These are phyloP conservation scores for Dactylorhiza incarnata DNA, from an alignment of 106 monocot genomes.

Conservation along the genomic window DNA sequence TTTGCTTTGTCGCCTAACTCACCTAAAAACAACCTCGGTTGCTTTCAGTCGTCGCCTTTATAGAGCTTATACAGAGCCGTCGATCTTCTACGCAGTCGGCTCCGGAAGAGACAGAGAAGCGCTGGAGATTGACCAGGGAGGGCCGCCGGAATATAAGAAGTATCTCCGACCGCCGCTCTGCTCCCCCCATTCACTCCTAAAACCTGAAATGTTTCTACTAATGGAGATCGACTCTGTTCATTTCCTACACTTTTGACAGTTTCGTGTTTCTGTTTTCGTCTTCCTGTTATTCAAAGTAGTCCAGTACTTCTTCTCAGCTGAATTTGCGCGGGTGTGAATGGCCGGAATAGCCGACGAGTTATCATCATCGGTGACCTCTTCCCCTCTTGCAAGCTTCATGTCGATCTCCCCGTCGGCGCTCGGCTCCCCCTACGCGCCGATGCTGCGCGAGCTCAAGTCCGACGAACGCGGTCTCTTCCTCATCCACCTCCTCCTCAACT, in stretches of 20 bases:
- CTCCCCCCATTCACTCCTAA: not conserved
- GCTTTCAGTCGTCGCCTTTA: not conserved
- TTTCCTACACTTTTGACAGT: not conserved
- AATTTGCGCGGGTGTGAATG: not conserved
- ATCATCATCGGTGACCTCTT: slow-evolving; percentile 17
- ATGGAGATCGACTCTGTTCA: not conserved
- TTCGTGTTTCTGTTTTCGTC: not conserved
- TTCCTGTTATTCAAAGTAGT: not conserved
- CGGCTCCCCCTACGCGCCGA: not conserved
- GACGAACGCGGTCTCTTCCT: slow-evolving; percentile 35
- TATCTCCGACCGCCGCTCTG: not conserved
- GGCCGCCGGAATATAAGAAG: not conserved
- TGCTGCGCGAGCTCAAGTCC: slow-evolving; percentile 15
- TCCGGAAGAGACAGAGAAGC: not conserved
- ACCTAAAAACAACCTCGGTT: not conserved
- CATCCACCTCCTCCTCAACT: slow-evolving; percentile 35
- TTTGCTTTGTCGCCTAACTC: slow-evolving; percentile 1
- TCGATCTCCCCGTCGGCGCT: slow-evolving; percentile 6
- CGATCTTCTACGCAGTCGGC: not conserved
- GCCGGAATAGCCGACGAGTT: slow-evolving; percentile 8
- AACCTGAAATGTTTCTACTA: not conserved
- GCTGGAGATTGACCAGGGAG: not conserved
- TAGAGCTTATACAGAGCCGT: not conserved
- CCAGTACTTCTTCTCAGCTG: not conserved
- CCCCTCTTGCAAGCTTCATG: slow-evolving; percentile 26